Conservation (phyloP, 2,329 filamentous ascomycete species). For the Onygena corvina region DNA sequence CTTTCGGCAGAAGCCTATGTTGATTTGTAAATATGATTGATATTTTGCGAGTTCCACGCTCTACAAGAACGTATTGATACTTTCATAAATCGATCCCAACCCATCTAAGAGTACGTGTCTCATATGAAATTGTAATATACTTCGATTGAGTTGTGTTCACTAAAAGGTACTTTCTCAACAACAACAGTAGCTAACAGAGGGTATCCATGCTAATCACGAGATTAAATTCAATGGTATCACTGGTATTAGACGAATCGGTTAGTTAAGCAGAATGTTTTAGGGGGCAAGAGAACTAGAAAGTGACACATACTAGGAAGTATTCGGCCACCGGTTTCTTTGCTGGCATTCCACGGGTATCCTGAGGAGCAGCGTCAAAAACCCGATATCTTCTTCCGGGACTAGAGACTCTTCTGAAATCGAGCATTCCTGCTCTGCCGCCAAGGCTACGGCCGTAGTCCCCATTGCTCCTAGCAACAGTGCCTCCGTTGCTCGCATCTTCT, state of each 20-base stretch:
- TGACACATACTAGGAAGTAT: conserved; percentile 60
- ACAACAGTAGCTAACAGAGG: background rate
- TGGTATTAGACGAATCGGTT: background rate
- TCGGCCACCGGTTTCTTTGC: conserved; percentile 97
- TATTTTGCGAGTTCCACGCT: no score
- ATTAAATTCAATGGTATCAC: background rate
- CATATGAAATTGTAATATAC: background rate
- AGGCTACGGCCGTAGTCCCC: conserved; percentile 35
- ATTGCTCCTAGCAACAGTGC: conserved; percentile 54
- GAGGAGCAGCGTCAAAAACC: conserved; percentile 91
- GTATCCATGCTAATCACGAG: background rate
- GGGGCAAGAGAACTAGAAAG: background rate
- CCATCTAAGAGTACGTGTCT: no score
- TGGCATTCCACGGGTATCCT: conserved; percentile 93
- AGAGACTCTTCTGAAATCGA: conserved; percentile 33
- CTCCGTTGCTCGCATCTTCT: conserved; percentile 68
- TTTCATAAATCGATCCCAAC: no score
- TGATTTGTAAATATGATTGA: no score
- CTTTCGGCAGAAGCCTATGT: no score
- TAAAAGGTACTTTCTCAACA: background rate
- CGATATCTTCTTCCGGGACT: conserved; percentile 83
- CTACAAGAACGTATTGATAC: no score
- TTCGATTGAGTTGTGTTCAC: background rate
- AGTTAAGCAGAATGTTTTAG: background rate
- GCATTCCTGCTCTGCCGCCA: conserved; percentile 37